Percentiles rank a stretch among this genome's conserved stretches.
phyloP scores from a whole-genome alignment of 2,329 filamentous ascomycete genomes.

The Sporothrix phasma region DNA sequence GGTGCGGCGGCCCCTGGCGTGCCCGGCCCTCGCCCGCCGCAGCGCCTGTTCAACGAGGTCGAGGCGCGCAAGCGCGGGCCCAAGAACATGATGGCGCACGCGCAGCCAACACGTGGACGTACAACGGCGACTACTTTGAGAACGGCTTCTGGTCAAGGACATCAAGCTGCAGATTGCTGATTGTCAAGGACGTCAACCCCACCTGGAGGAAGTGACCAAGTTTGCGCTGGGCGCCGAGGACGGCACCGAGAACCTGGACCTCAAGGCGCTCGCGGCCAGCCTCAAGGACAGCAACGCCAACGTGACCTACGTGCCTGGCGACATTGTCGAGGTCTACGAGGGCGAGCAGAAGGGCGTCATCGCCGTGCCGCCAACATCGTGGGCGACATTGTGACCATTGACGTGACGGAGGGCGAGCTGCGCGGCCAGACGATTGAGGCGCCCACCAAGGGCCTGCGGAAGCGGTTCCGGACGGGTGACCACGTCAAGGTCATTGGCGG shows the following conservation, averaged over 20 bases:
- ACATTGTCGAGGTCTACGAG: constrained; percentile 92
- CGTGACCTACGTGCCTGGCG: constrained; percentile 80
- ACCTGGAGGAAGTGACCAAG: constrained; percentile 92
- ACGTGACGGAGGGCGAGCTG: constrained; percentile 73
- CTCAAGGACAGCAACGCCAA: constrained; percentile 74
- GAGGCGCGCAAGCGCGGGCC: constrained; percentile 86
- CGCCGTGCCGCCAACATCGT: constrained; percentile 75
- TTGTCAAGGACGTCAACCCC: constrained; percentile 85
- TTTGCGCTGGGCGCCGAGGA: constrained; percentile 85
- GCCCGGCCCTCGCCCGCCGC: constrained; percentile 63
- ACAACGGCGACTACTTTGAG: constrained; percentile 80
- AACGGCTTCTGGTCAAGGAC: constrained; percentile 91
- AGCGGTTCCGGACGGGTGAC: constrained; percentile 85
- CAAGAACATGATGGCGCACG: constrained; percentile 52
- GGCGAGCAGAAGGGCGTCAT: constrained; percentile 90
- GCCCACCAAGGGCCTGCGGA: constrained; percentile 82
- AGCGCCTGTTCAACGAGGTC: constrained; percentile 82
- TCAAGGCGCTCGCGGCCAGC: constrained; percentile 81
- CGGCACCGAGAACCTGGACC: constrained; percentile 85
- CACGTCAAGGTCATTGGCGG: constrained; percentile 98
- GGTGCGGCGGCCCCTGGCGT: constrained; percentile 56
- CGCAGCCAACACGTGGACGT: constrained; percentile 73
- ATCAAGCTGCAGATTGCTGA: constrained; percentile 80
- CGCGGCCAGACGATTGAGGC: constrained; percentile 81
- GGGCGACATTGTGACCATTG: constrained; percentile 83